phyloP scores from a whole-genome alignment of 257 asterid species.

The Oldenlandia corymbosa region DNA sequence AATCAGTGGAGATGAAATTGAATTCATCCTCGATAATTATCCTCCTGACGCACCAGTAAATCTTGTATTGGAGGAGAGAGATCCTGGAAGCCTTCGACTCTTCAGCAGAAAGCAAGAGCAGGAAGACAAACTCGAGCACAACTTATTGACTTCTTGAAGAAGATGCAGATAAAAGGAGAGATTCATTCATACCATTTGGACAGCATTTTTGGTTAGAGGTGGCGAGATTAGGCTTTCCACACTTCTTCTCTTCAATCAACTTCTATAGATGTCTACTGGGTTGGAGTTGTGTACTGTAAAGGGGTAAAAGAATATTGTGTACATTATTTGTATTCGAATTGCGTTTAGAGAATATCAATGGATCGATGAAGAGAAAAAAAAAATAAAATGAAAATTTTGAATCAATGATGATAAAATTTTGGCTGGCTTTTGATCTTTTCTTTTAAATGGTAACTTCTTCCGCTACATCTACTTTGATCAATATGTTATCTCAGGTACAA shows the following conservation, averaged over 20 bases:
- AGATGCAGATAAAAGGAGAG: background rate
- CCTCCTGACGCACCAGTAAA: constrained; percentile 70
- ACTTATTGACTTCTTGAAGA: constrained; percentile 41
- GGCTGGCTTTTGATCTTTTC: no score
- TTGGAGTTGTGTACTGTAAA: background rate
- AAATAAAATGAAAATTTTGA: no score
- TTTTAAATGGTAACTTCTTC: no score
- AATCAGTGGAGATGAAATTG: constrained; percentile 73
- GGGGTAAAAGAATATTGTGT: no score
- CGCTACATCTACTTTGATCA: no score
- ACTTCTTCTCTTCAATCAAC: background rate
- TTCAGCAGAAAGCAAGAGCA: constrained; percentile 31
- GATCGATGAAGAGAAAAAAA: no score
- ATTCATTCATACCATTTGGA: background rate
- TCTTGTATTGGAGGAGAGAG: constrained; percentile 61
- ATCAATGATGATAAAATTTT: no score
- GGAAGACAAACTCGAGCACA: constrained; percentile 40
- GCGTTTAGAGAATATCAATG: no score
- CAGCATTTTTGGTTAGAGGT: constrained; percentile 1
- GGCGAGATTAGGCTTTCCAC: background rate
- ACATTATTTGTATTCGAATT: no score
- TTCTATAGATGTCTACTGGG: background rate
- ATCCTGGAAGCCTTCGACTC: constrained; percentile 74
- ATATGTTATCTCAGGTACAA: no score
- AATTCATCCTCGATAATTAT: constrained; percentile 59